phyloP scores from a whole-genome alignment of 192 early-diverging fungal genomes.

The Rhizophlyctis rosea region DNA sequence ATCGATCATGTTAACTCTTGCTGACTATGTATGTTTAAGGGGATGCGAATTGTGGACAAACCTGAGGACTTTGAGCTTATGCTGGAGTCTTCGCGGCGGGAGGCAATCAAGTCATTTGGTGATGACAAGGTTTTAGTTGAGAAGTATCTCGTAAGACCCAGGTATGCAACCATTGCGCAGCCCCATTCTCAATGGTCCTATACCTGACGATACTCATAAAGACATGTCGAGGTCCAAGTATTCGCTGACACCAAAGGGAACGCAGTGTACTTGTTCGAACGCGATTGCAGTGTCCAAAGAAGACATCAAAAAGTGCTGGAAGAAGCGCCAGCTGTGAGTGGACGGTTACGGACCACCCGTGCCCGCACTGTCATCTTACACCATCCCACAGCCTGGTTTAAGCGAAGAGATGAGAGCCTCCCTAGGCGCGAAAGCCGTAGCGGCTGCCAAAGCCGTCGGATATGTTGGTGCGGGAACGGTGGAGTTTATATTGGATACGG shows the following conservation, averaged over 20 bases:
- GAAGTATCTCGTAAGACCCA: slow-evolving; percentile 82
- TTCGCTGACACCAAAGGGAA: slow-evolving; percentile 88
- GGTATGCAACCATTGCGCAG: slow-evolving; percentile 29
- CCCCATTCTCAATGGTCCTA: neutral
- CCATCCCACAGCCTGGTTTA: slow-evolving; percentile 57
- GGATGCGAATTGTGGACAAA: slow-evolving; percentile 87
- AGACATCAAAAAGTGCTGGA: slow-evolving; percentile 96
- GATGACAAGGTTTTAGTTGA: slow-evolving; percentile 88
- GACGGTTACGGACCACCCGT: neutral
- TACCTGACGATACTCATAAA: slow-evolving; percentile 2
- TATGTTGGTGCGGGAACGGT: slow-evolving; percentile 96
- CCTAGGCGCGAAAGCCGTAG: slow-evolving; percentile 86
- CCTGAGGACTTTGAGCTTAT: slow-evolving; percentile 74
- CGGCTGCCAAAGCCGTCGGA: slow-evolving; percentile 87
- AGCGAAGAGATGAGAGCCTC: slow-evolving; percentile 64
- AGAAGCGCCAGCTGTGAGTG: slow-evolving; percentile 78
- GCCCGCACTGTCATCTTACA: neutral
- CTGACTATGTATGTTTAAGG: slow-evolving; percentile 31
- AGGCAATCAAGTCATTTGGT: slow-evolving; percentile 88
- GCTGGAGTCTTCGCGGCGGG: slow-evolving; percentile 79
- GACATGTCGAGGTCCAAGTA: slow-evolving; percentile 93
- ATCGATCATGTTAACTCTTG: neutral
- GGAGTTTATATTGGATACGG: slow-evolving; percentile 94
- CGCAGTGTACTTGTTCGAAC: slow-evolving; percentile 89
- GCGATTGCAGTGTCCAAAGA: slow-evolving; percentile 93